These are phyloP conservation scores for Cercospora sp. DNA, from an alignment of 2,329 filamentous ascomycete genomes.

Conservation along the genomic window DNA sequence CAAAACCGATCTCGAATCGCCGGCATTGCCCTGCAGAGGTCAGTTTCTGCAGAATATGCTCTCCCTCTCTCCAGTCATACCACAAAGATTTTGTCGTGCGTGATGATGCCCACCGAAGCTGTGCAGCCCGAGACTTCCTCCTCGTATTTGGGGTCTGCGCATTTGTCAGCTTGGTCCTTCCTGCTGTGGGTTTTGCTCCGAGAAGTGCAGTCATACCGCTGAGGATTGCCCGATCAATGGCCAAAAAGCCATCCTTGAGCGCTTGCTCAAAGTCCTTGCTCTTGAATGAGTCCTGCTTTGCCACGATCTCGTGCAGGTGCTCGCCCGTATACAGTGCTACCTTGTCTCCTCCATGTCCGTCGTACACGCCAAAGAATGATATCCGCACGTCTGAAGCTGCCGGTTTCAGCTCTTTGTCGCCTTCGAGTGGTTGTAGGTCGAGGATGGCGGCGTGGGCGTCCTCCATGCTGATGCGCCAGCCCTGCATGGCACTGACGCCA, in stretches of 20 bases:
- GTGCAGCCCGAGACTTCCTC: conserved; percentile 98
- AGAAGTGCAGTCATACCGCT: conserved; percentile 64
- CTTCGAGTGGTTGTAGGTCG: conserved; percentile 70
- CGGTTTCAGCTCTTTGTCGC: conserved; percentile 53
- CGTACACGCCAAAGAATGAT: conserved; percentile 97
- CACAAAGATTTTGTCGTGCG: conserved; percentile 88
- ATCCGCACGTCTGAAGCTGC: conserved; percentile 70
- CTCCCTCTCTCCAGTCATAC: conserved; percentile 59
- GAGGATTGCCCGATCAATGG: conserved; percentile 91
- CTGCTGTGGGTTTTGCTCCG: background rate
- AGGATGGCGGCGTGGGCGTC: conserved; percentile 89
- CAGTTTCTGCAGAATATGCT: conserved; percentile 17
- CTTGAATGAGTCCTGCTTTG: conserved; percentile 93
- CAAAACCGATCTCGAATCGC: conserved; percentile 90
- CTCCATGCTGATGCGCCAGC: conserved; percentile 99
- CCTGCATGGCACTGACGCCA: conserved; percentile 98
- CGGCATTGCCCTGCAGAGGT: conserved; percentile 77
- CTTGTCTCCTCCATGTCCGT: conserved; percentile 95
- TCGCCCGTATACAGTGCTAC: conserved; percentile 91
- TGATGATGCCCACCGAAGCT: conserved; percentile 85
- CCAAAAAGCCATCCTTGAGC: conserved; percentile 94
- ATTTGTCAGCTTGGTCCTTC: conserved; percentile 29
- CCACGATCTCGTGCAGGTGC: conserved; percentile 88
- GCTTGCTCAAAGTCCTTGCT: conserved; percentile 90
- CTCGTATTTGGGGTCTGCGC: conserved; percentile 87